phyloP scores from a whole-genome alignment of 2,329 filamentous ascomycete species.

The Mycosphaerella sp. region DNA sequence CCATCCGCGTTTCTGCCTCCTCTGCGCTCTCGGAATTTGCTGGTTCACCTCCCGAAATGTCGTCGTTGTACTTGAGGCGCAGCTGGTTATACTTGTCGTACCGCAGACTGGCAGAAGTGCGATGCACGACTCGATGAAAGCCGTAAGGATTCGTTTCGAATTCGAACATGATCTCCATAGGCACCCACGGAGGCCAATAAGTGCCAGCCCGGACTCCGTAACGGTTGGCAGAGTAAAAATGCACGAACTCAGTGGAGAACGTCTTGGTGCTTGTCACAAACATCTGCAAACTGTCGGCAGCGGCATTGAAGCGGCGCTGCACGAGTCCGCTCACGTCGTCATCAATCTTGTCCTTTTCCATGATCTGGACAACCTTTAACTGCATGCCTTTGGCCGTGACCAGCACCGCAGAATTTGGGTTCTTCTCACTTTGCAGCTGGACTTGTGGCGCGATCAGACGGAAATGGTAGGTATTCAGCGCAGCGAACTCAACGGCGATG shows the following conservation, averaged over 20 bases:
- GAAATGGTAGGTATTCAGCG: constrained; percentile 91
- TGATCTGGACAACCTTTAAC: constrained; percentile 92
- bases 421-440: constrained; percentile 96
- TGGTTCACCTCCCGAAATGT: constrained; percentile 60
- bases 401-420: constrained; percentile 92
- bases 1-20: constrained; percentile 64
- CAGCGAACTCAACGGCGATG: constrained; percentile 78
- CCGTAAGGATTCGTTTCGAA: constrained; percentile 90
- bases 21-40: constrained; percentile 39
- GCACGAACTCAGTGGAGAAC: constrained; percentile 74
- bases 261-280: constrained; percentile 94
- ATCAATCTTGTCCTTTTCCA: constrained; percentile 89
- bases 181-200: constrained; percentile 96
- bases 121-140: constrained; percentile 95
- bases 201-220: constrained; percentile 82
- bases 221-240: constrained; percentile 88
- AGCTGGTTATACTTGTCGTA: constrained; percentile 99
- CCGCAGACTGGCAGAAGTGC: constrained; percentile 86
- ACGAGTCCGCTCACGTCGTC: constrained; percentile 94
- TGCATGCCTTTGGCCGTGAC: constrained; percentile 97
- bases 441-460: constrained; percentile 96
- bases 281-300: constrained; percentile 97
- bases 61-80: constrained; percentile 93
- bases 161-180: constrained; percentile 97
- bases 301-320: constrained; percentile 85